Evolutionary conservation across 495 filamentous ascomycete genomes (phyloP).

Genomic region (Podospora appendiculata): DNA sequence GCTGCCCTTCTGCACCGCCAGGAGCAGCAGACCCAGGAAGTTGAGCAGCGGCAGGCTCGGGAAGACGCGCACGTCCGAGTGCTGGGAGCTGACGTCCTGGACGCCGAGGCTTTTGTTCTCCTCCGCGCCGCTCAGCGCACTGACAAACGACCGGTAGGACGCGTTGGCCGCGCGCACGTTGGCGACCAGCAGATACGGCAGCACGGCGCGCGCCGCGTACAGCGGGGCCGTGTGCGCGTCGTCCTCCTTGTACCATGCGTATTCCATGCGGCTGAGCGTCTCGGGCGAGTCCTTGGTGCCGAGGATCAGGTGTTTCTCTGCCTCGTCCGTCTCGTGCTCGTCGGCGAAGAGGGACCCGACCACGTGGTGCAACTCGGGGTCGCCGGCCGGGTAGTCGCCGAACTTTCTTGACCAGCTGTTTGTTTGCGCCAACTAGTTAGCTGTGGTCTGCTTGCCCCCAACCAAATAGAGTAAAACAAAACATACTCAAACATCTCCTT

Average conservation of each 20-base stretch:
- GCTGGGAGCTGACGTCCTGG: conserved; percentile 73
- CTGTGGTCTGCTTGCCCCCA: not conserved
- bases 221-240: conserved; percentile 82
- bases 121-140: conserved; percentile 53
- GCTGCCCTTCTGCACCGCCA: conserved; percentile 74
- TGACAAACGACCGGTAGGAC: conserved; percentile 71
- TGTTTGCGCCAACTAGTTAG: too few species aligned
- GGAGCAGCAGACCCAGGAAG: conserved; percentile 75
- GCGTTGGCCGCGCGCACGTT: conserved; percentile 86
- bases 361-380: conserved; percentile 93
- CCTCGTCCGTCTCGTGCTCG: conserved; percentile 84
- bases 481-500: conserved; percentile 74
- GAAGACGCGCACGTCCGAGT: conserved; percentile 71
- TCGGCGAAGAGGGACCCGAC: conserved; percentile 81
- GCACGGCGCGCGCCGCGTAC: conserved; percentile 81
- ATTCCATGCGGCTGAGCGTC: conserved; percentile 72
- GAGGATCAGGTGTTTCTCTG: conserved; percentile 81
- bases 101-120: conserved; percentile 60
- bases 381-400: conserved; percentile 83
- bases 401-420: conserved; percentile 73
- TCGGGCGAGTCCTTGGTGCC: conserved; percentile 86
- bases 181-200: conserved; percentile 85
- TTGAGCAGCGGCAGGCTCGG: conserved; percentile 86
- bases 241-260: conserved; percentile 86
- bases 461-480: not conserved